Evolutionary conservation across 2,329 filamentous ascomycete genomes (phyloP), one percentile per base, ranked within the genome.

Genomic region (Amphichorda felina): DNA sequence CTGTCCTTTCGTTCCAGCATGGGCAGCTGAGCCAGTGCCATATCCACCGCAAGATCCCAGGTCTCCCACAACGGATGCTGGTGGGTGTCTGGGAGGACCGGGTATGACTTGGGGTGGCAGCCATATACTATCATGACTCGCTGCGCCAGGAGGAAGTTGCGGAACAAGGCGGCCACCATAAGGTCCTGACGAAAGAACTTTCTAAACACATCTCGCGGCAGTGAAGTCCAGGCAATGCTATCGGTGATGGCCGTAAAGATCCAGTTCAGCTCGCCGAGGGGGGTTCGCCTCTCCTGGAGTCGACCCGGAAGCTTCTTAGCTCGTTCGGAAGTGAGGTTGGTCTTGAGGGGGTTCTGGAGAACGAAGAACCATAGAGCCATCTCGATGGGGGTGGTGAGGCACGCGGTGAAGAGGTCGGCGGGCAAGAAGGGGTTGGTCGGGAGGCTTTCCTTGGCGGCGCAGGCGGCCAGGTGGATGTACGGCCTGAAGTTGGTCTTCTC

Each of bases 191-290:
- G 70, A 58, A 98, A 98, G 40, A 96, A 84, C 57, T 94, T 94
- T 58, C 94, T 88, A 61, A 98, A 98, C 9, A 95, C 64, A 15
- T 87, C 76, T 31, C 89, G 81, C 3, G 88, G 85, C 4, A 98
- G 64, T 5, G 86, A 93, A 22, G 94, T 96, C 91, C 91, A 98
- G 0, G 91, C 91, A 49, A 98, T 98, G 2, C 89, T 96, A 54
- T 98, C 91, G 1, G 91, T 98, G 44, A 98, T 96, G 37, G 91
- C 91, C 1, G 91, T 98, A 53, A 98, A 96, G 25, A 98, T 98
- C 91, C 91, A 98, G 51, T 98, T 98, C 11, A 98, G 67, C 60
- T 98, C 91, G 42, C 91, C 91, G 24, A 98, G 70, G 8, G 91
- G 91, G 34, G 91, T 96, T 50, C 91, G 73, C 40, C 91, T 75